Percentiles rank a stretch among this genome's conserved stretches.
These are phyloP conservation scores for Eragrostis tef DNA, from an alignment of 202 grass and related monocot genomes.

Conservation along the genomic window DNA sequence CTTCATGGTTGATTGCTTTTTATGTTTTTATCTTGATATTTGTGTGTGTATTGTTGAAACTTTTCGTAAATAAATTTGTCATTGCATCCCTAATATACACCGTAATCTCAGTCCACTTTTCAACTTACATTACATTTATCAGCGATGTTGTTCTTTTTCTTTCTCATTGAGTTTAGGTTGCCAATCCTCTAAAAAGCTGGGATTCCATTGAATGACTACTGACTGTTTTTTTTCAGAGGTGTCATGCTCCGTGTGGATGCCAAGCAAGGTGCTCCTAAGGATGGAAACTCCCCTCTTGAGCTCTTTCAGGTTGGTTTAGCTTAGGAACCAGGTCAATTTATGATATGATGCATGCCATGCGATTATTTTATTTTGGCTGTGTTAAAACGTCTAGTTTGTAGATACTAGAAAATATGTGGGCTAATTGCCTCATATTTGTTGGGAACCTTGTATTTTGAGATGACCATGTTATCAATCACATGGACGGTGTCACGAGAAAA, in stretches of 20 bases:
- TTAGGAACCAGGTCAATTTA: not conserved
- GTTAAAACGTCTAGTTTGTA: not conserved
- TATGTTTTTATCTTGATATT: not conserved
- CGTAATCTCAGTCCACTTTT: constrained; percentile 12
- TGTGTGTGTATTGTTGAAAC: not conserved
- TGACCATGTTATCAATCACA: not conserved
- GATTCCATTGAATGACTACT: constrained; percentile 35
- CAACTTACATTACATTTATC: constrained; percentile 19
- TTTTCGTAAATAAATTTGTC: not conserved
- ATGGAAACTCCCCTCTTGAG: constrained; percentile 87
- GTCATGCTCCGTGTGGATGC: constrained; percentile 91
- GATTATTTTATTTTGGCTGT: not conserved
- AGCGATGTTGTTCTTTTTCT: constrained; percentile 24
- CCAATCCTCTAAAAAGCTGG: constrained; percentile 1
- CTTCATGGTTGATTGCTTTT: not conserved
- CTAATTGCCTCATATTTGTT: not conserved
- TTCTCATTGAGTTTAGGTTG: not conserved
- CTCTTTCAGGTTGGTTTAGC: constrained; percentile 75
- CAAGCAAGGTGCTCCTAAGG: constrained; percentile 96
- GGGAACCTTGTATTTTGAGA: not conserved
- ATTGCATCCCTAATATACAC: not conserved
- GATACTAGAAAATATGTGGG: not conserved
- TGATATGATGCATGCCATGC: constrained; percentile 8
- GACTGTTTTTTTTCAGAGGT: constrained; percentile 61
- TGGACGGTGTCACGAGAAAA: constrained; percentile 13